Percentiles rank a stretch among this genome's conserved stretches.
Conservation (phyloP, 805 yeast genomes). For the Ogataea paradorogensis region DNA sequence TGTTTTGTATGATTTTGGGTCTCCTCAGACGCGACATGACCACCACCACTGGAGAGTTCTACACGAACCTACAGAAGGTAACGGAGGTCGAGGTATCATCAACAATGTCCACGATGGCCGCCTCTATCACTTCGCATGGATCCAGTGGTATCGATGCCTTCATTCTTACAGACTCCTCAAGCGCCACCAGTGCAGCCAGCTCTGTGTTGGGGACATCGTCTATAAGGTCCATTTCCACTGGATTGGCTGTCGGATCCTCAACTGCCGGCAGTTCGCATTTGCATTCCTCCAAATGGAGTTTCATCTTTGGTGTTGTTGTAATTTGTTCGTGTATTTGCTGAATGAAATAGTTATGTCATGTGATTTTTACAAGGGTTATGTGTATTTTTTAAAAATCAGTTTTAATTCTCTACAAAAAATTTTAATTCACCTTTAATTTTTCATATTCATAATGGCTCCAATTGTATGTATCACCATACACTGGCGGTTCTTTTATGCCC, state of each 20-base stretch:
- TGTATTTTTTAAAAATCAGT: too few relatives aligned
- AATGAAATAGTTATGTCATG: slow-evolving; percentile 5
- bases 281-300: slow-evolving; percentile 8
- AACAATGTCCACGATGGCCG: slow-evolving; percentile 5
- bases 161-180: slow-evolving; percentile 1
- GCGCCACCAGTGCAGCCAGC: slow-evolving; percentile 3
- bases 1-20: slow-evolving; percentile 6
- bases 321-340: slow-evolving; percentile 3
- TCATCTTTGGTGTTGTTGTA: neutral
- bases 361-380: slow-evolving; percentile 5
- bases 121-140: slow-evolving; percentile 9
- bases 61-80: slow-evolving; percentile 20
- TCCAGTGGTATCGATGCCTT: neutral
- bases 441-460: slow-evolving; percentile 33
- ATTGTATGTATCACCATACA: slow-evolving; percentile 30
- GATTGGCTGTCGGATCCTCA: neutral
- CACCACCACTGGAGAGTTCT: slow-evolving; percentile 18
- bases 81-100: slow-evolving; percentile 19
- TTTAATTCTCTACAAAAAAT: too few relatives aligned
- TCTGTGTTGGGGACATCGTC: slow-evolving; percentile 8
- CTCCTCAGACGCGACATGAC: slow-evolving; percentile 8
- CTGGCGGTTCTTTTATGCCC: slow-evolving; percentile 22
- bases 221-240: neutral
- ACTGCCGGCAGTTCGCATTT: slow-evolving; percentile 1
- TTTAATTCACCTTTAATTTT: neutral